Evolutionary conservation across 495 filamentous ascomycete genomes (phyloP).

Genomic region (Trichocladium antarcticum): DNA sequence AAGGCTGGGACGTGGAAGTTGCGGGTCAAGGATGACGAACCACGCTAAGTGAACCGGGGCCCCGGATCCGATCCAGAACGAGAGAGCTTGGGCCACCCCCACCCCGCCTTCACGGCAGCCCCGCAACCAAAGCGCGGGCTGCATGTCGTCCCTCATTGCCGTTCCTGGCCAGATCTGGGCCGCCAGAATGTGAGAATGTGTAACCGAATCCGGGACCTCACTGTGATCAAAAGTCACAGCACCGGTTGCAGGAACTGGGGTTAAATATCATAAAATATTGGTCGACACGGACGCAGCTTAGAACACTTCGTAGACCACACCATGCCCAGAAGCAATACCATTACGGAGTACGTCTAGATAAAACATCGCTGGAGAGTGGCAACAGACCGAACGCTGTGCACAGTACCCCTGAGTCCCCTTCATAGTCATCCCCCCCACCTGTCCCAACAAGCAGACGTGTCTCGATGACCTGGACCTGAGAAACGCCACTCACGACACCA

Average conservation of each 20-base stretch:
- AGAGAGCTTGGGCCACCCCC: neutral
- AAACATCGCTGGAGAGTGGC: conserved; percentile 5
- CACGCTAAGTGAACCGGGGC: neutral
- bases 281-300: too few relatives aligned
- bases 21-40: neutral
- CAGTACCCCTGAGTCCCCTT: neutral
- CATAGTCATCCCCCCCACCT: neutral
- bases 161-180: too few relatives aligned
- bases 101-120: too few relatives aligned
- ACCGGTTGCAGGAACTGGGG: too few relatives aligned
- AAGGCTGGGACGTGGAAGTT: neutral
- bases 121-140: too few relatives aligned
- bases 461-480: neutral
- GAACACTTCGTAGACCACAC: neutral
- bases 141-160: too few relatives aligned
- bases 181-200: too few relatives aligned
- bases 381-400: neutral
- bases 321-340: neutral
- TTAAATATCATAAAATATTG: too few relatives aligned
- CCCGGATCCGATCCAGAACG: neutral
- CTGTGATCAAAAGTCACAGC: too few relatives aligned
- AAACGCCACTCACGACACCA: neutral
- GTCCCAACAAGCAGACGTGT: neutral
- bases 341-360: neutral
- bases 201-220: too few relatives aligned